Evolutionary conservation across 2,329 filamentous ascomycete genomes (phyloP).

Genomic region (Claviceps sp.): DNA sequence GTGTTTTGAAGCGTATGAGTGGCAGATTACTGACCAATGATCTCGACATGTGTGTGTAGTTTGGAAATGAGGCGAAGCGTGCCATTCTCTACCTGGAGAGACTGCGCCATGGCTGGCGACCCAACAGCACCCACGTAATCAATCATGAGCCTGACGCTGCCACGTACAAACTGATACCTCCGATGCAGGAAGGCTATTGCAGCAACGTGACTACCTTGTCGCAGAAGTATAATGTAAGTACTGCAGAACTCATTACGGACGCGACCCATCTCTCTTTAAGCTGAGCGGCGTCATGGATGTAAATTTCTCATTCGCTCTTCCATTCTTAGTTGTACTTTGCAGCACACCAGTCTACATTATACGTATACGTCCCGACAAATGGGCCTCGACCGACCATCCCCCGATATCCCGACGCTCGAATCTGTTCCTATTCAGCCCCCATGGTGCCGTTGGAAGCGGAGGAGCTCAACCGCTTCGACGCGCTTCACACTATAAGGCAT

Average conservation of each 20-base stretch:
- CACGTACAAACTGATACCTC: slow-evolving; percentile 18
- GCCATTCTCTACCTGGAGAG: slow-evolving; percentile 23
- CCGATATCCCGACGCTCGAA: slow-evolving; percentile 33
- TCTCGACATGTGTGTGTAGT: slow-evolving; percentile 13
- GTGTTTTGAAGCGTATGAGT: neutral
- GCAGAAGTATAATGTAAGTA: slow-evolving; percentile 38
- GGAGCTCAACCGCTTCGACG: slow-evolving; percentile 37
- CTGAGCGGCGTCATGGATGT: neutral
- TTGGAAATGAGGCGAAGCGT: slow-evolving; percentile 21
- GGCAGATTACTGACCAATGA: neutral
- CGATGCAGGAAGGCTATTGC: slow-evolving; percentile 25
- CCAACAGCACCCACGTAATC: slow-evolving; percentile 1
- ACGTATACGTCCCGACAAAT: slow-evolving; percentile 39
- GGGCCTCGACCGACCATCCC: slow-evolving; percentile 34
- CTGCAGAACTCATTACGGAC: no score
- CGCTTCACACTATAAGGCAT: slow-evolving; percentile 54
- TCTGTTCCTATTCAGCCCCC: slow-evolving; percentile 29
- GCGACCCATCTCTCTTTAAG: no score
- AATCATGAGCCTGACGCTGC: slow-evolving; percentile 10
- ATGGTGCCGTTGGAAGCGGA: slow-evolving; percentile 24
- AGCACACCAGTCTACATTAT: slow-evolving; percentile 42
- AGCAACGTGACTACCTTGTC: slow-evolving; percentile 46
- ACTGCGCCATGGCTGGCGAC: slow-evolving; percentile 6
- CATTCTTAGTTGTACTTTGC: slow-evolving; percentile 44
- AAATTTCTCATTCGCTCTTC: slow-evolving; percentile 1